phyloP scores from a whole-genome alignment of 2,329 filamentous ascomycete species.

The Neodidymelliopsis sp. region DNA sequence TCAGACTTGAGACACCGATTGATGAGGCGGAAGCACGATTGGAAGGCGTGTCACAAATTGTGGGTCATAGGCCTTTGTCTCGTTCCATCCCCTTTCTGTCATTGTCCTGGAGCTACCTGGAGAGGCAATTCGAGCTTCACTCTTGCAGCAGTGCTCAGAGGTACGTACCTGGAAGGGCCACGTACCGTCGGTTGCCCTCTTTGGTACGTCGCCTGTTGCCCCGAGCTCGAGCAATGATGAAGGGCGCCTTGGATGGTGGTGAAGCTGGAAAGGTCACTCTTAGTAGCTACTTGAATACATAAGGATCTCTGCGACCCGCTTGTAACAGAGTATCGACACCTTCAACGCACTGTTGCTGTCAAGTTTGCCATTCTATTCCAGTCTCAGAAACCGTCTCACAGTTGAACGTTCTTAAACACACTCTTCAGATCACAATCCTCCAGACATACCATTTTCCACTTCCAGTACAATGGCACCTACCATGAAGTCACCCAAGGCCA shows the following conservation, averaged over 20 bases:
- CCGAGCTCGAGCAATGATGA: slow-evolving; percentile 33
- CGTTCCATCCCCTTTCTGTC: slow-evolving; percentile 39
- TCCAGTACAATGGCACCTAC: slow-evolving; percentile 19
- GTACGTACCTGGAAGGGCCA: slow-evolving; percentile 40
- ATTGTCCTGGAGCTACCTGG: slow-evolving; percentile 36
- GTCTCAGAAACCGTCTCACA: slow-evolving; percentile 35
- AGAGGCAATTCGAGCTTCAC: slow-evolving; percentile 44
- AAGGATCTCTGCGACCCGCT: slow-evolving; percentile 24
- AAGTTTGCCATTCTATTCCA: slow-evolving; percentile 25
- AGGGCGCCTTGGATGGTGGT: slow-evolving; percentile 24
- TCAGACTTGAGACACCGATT: slow-evolving; percentile 41
- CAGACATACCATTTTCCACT: slow-evolving; percentile 11
- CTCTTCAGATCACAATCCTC: slow-evolving; percentile 9
- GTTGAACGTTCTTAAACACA: slow-evolving; percentile 24
- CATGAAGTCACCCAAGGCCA: slow-evolving; percentile 26
- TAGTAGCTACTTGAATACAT: slow-evolving; percentile 30
- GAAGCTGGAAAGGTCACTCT: slow-evolving; percentile 22
- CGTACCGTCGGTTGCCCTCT: slow-evolving; percentile 43
- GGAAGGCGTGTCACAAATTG: slow-evolving; percentile 30
- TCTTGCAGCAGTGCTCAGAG: slow-evolving; percentile 37
- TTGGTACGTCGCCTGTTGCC: slow-evolving; percentile 38
- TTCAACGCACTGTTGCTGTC: slow-evolving; percentile 26
- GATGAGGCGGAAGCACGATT: slow-evolving; percentile 42
- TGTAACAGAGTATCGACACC: slow-evolving; percentile 30
- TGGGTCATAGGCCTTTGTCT: slow-evolving; percentile 31